These are phyloP conservation scores for Neurospora discreta DNA, from an alignment of 495 filamentous ascomycete genomes.

Conservation along the genomic window DNA sequence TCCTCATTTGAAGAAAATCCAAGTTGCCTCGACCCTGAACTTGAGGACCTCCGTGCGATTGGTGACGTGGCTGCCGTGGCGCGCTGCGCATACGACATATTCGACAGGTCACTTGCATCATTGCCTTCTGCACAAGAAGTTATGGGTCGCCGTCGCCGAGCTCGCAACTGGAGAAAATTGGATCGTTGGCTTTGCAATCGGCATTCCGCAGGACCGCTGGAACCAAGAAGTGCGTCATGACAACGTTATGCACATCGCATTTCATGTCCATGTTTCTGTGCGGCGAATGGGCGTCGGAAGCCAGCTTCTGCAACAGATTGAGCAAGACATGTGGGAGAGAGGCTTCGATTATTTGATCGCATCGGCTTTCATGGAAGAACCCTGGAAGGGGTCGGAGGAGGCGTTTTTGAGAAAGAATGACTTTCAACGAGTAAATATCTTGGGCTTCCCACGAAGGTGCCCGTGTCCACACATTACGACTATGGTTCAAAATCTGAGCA, in stretches of 20 bases:
- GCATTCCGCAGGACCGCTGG: neutral
- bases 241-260: neutral
- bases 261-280: neutral
- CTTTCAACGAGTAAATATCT: neutral
- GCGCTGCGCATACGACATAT: neutral
- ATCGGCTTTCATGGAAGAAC: neutral
- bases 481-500: neutral
- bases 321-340: neutral
- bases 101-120: neutral
- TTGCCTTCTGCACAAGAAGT: neutral
- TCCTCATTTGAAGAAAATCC: neutral
- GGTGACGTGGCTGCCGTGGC: neutral
- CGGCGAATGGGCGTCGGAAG: neutral
- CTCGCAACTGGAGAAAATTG: neutral
- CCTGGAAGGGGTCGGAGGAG: neutral
- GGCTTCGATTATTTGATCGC: neutral
- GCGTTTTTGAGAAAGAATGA: neutral
- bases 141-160: neutral
- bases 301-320: neutral
- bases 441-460: neutral
- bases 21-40: neutral
- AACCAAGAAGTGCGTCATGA: neutral
- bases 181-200: neutral
- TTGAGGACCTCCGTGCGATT: neutral
- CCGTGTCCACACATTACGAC: neutral